A percentile compares a stretch with the other conserved stretches of the same genome.
These are phyloP conservation scores for Paramecium primaurelia DNA, from an alignment of 73 alveolate species.

Conservation along the genomic window DNA sequence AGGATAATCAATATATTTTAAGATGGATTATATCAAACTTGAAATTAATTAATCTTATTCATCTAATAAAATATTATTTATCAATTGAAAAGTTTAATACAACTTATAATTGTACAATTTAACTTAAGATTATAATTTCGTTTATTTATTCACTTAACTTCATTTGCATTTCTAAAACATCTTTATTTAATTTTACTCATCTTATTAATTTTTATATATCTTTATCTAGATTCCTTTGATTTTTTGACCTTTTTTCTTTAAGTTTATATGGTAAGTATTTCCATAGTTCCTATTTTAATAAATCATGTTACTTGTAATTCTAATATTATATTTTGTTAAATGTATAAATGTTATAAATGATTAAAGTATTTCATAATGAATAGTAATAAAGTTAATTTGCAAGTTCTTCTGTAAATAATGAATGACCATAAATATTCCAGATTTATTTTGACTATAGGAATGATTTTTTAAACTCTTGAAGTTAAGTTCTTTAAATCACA, in stretches of 20 bases:
- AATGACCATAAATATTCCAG: not conserved
- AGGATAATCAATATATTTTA: too few species aligned
- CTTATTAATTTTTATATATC: not conserved
- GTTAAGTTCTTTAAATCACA: not conserved
- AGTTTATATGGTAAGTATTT: not conserved
- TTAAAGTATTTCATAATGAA: not conserved
- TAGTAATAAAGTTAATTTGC: not conserved
- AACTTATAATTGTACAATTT: too few species aligned
- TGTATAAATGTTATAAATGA: not conserved
- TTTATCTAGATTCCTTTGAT: not conserved
- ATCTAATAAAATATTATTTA: too few species aligned
- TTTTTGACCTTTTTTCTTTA: not conserved
- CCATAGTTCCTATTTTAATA: not conserved
- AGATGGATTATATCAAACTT: too few species aligned
- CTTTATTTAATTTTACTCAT: not conserved
- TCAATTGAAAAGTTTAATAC: too few species aligned
- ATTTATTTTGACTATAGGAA: not conserved
- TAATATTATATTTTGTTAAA: not conserved
- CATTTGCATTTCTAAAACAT: not conserved
- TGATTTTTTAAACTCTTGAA: constrained; percentile 13
- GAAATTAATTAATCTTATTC: too few species aligned
- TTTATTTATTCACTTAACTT: not conserved
- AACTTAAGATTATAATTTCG: not conserved
- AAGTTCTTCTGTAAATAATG: not conserved
- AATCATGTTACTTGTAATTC: not conserved